These are phyloP conservation scores for Verticillium dahliae DNA, from an alignment of 2,329 filamentous ascomycete species.

Conservation along the genomic window DNA sequence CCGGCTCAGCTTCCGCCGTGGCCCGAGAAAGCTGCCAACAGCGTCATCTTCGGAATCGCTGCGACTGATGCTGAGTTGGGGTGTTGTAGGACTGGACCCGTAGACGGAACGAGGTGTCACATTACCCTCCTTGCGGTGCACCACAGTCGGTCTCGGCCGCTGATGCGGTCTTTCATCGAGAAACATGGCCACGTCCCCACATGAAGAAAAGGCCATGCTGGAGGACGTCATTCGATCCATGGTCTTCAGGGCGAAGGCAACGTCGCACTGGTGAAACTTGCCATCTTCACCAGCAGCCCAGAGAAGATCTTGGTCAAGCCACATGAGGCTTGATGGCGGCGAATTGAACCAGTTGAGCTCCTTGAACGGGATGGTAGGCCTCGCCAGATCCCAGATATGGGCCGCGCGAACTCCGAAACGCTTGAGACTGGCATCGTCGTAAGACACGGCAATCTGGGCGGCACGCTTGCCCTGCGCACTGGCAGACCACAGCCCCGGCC, in stretches of 20 bases:
- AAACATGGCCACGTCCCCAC: constrained; percentile 54
- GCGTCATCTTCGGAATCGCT: constrained; percentile 63
- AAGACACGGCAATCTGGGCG: constrained; percentile 56
- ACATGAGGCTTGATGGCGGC: constrained; percentile 52
- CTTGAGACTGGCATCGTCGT: constrained; percentile 49
- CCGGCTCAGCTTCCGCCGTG: constrained; percentile 30
- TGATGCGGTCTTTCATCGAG: constrained; percentile 50
- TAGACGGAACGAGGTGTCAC: constrained; percentile 32
- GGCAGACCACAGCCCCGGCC: constrained; percentile 60
- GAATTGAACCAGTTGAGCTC: constrained; percentile 55
- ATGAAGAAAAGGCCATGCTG: constrained; percentile 52
- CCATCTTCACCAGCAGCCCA: constrained; percentile 61
- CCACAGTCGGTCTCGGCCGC: constrained; percentile 32
- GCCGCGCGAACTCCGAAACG: constrained; percentile 51
- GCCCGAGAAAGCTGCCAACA: constrained; percentile 51
- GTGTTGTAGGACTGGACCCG: constrained; percentile 40
- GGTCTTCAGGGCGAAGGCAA: constrained; percentile 56
- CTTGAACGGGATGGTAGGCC: constrained; percentile 61
- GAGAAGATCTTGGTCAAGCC: constrained; percentile 58
- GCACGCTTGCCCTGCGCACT: constrained; percentile 52
- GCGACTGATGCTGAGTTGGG: constrained; percentile 48
- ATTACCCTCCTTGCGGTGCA: constrained; percentile 24
- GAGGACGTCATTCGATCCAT: constrained; percentile 58
- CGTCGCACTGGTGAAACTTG: constrained; percentile 57
- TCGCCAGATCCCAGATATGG: constrained; percentile 63